Evolutionary conservation across 192 early-diverging fungal genomes (phyloP), one percentile per base, ranked within the genome.

Genomic region (Linnemannia zychae): DNA sequence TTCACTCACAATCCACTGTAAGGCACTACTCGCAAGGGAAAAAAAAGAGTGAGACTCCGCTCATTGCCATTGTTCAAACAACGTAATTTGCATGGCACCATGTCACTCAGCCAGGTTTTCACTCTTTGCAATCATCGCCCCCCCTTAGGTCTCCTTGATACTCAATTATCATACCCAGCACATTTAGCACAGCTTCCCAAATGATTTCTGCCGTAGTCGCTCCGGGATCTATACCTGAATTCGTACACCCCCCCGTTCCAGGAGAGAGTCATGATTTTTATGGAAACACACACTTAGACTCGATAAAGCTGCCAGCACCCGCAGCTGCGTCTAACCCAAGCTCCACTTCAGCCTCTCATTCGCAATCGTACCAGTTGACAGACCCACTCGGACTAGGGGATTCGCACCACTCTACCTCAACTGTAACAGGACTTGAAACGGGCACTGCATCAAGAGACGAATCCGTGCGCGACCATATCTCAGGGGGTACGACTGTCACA

Each of bases 201-300:
- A 84, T 84, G 82, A 76, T 79, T 71, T 44, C 82, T 67, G 66
- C 77, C 17, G 50, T 78, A 11, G 53, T 79, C 13, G 63, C 82
- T 12, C 82, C 82, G 71, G 77, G 73, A 17, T 60, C 72, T 31
- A 88, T 91, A 46, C 90, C 90, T 37, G 88, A 91, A 13, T 92
- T 90, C 78, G 90, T 92, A 37, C 82, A 88, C 60, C 92, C 93
- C 12, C 89, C 92, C 7, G 84, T 92, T 15, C 91, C 93, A 57
- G 91, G 91, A 12, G 89, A 91, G 75, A 88, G 87, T 4, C 93
- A 93, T 47, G 74, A 84, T 33, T 88, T 91, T 47, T 93, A 93
- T 77, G 93, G 93, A 33, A 80, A 87, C 70, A 75, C 84, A 33
- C 91, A 94, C 75, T 83, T 89, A 33, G 80, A 84, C 38, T 84